Evolutionary conservation across 371 early-diverging fungal genomes (phyloP).

Genomic region (Capniomyces stellatus): DNA sequence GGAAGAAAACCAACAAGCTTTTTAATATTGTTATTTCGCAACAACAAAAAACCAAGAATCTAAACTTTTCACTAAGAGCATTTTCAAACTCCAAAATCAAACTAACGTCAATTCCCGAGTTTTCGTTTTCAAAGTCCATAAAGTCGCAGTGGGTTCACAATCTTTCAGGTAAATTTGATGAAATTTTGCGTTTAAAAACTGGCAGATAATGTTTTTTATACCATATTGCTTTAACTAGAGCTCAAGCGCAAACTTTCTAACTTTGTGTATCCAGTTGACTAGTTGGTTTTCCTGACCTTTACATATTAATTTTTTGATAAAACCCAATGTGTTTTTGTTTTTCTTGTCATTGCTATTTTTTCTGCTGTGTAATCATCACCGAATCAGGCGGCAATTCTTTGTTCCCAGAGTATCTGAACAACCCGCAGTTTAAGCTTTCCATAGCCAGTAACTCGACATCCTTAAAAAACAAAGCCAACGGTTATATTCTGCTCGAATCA

Average conservation of each 20-base stretch:
- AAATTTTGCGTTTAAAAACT: not conserved
- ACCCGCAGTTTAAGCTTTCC: conserved; percentile 55
- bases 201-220: too few relatives aligned
- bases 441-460: conserved; percentile 20
- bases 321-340: too few relatives aligned
- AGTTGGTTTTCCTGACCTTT: too few relatives aligned
- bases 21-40: conserved; percentile 70
- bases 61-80: conserved; percentile 55
- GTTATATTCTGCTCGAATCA: conserved; percentile 43
- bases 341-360: too few relatives aligned
- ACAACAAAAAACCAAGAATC: conserved; percentile 42
- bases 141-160: conserved; percentile 41
- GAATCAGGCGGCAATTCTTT: conserved; percentile 66
- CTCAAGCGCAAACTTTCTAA: too few relatives aligned
- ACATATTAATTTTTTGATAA: too few relatives aligned
- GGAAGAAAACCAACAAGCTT: conserved; percentile 13
- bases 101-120: conserved; percentile 36
- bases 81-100: conserved; percentile 45
- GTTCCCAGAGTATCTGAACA: conserved; percentile 46
- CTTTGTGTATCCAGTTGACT: too few relatives aligned
- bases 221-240: too few relatives aligned
- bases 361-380: conserved; percentile 28
- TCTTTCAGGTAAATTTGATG: not conserved
- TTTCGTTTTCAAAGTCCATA: conserved; percentile 22
- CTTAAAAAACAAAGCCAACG: conserved; percentile 7